Base-by-base conservation (phyloP, 2,329 filamentous ascomycete species). In the Fusarium pseudocircinatum region DNA sequence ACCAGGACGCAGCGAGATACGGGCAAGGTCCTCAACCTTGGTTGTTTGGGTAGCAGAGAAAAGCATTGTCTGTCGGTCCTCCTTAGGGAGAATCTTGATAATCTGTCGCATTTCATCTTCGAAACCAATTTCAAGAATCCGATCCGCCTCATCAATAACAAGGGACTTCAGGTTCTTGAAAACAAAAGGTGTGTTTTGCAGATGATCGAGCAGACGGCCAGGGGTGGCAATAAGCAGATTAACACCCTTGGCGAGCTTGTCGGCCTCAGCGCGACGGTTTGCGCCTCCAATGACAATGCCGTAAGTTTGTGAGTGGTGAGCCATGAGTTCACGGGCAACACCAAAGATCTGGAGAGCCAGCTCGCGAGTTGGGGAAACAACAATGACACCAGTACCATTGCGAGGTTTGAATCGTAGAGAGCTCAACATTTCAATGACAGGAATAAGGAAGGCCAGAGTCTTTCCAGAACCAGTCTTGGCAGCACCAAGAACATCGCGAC, bases 31-130 rank as follows among this genome's bases (percentile, higher is more conserved):
- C 84, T 98, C 96, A 75, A 99, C 96, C 85, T 99, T 98, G 63
- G 96, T 98, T 7, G 96, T 99, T 83, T 98, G 96, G 9, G 96
- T 99, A 20, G 96, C 96, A 20, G 95, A 98, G 87, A 99, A 99
- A n/a, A 99, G 89, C 92, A 97, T 96, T 0, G 95, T 98, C 83
- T 98, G 96, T 68, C 96, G 88, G 75, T 95, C 91, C 65, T 97
- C 92, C 75, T 92, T 93, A 52, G 95, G 94, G 24, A 98, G 85
- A 62, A 98, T 96, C 87, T 97, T 97, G 83, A 98, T 92, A 76
- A 99, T 97, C 82, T 97, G 93, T 73, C 94, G 89, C 93, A 99
- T 97, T 85, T 99, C 96, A 79, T 98, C 96, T 83, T 99, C 96
- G 87, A 99, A 99, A 78, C 96, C 96, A 71, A 98, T 94, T 84